These are phyloP conservation scores for Penicillium corylophilum DNA, from an alignment of 2,329 filamentous ascomycete genomes.

Conservation along the genomic window DNA sequence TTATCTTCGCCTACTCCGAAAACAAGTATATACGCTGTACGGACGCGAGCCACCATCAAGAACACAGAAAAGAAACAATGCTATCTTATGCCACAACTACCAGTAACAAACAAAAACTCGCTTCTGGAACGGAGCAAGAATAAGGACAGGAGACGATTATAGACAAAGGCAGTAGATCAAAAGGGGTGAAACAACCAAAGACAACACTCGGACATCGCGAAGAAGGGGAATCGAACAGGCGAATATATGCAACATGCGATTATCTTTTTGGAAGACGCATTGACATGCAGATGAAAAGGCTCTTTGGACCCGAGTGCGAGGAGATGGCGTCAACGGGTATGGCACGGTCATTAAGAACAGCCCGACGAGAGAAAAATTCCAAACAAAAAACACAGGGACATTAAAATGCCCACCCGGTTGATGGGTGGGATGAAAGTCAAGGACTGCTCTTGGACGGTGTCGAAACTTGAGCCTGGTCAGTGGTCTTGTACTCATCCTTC, in stretches of 20 bases:
- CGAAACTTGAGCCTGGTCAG: not conserved
- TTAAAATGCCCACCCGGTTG: constrained; percentile 4
- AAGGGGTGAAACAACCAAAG: constrained; percentile 18
- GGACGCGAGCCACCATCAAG: constrained; percentile 3
- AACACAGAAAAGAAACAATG: constrained; percentile 18
- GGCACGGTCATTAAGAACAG: constrained; percentile 4
- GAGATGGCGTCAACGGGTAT: constrained; percentile 1
- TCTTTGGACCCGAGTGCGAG: constrained; percentile 5
- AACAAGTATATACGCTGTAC: constrained; percentile 15
- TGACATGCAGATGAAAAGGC: constrained; percentile 7
- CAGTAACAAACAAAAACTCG: constrained; percentile 21
- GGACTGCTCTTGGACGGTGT: not conserved
- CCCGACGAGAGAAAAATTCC: constrained; percentile 1
- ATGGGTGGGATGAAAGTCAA: not conserved
- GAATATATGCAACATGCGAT: constrained; percentile 26
- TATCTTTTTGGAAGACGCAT: constrained; percentile 3
- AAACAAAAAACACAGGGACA: constrained; percentile 1
- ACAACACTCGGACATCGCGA: constrained; percentile 10
- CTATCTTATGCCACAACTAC: constrained; percentile 27
- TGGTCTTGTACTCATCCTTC: not conserved
- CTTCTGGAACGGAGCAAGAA: constrained; percentile 28
- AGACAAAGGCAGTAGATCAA: constrained; percentile 27
- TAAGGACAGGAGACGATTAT: constrained; percentile 22
- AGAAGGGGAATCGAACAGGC: constrained; percentile 11
- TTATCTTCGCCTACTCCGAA: constrained; percentile 6